A percentile compares a stretch with the other conserved stretches of the same genome.
Evolutionary conservation across 768 basidiomycete genomes (phyloP).

Genomic region (Leucocoprinus sp.): DNA sequence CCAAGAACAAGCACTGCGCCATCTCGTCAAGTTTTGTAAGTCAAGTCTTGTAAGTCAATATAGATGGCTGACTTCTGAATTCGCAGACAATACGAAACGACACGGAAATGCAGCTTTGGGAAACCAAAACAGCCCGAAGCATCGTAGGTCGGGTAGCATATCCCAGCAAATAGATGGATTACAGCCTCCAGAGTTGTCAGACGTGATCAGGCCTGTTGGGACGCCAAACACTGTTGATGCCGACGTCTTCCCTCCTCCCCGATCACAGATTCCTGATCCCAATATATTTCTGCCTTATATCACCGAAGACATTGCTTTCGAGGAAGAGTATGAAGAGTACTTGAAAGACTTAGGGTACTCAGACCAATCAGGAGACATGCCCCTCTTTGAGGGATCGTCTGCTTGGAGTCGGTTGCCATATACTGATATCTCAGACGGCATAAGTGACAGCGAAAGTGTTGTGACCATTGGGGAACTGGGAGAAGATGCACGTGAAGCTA

Average conservation of each 20-base stretch:
- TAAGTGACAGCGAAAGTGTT: slow-evolving; percentile 93
- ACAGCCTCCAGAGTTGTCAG: slow-evolving; percentile 63
- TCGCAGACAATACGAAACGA: slow-evolving; percentile 79
- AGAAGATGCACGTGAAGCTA: slow-evolving; percentile 60
- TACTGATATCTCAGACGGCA: slow-evolving; percentile 74
- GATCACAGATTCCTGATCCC: slow-evolving; percentile 77
- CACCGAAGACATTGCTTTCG: slow-evolving; percentile 89
- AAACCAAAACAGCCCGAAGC: slow-evolving; percentile 44
- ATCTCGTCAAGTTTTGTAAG: slow-evolving; percentile 92
- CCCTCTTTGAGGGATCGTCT: slow-evolving; percentile 27
- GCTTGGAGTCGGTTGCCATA: slow-evolving; percentile 85
- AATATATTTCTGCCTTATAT: slow-evolving; percentile 85
- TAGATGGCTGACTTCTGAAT: background rate
- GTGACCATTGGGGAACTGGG: slow-evolving; percentile 84
- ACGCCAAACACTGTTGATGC: slow-evolving; percentile 74
- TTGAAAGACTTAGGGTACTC: slow-evolving; percentile 80
- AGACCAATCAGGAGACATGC: slow-evolving; percentile 28
- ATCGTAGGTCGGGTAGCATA: slow-evolving; percentile 77
- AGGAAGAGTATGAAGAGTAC: slow-evolving; percentile 96
- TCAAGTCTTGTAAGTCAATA: slow-evolving; percentile 9
- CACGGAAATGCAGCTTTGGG: slow-evolving; percentile 59
- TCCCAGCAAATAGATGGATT: slow-evolving; percentile 75
- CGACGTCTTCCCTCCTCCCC: slow-evolving; percentile 93
- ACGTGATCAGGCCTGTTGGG: slow-evolving; percentile 65
- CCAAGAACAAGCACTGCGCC: slow-evolving; percentile 90